Conservation (phyloP, 2,329 filamentous ascomycete species). For the Penicillium sp. region DNA sequence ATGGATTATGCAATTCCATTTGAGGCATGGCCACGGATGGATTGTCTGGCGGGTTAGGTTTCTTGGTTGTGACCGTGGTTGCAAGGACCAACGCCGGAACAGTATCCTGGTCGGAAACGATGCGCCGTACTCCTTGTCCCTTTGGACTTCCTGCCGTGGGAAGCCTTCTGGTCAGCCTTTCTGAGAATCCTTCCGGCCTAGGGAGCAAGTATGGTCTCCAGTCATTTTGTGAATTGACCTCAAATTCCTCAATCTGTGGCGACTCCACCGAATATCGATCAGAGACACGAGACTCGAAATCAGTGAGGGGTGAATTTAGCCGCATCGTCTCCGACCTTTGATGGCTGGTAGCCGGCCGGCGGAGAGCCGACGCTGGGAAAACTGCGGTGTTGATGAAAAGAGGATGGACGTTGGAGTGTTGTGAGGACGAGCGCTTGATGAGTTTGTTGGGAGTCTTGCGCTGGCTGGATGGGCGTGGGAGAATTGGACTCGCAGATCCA, state of each 20-base stretch:
- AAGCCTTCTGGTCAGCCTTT: slow-evolving; percentile 42
- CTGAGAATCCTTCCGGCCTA: slow-evolving; percentile 24
- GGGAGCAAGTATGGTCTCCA: slow-evolving; percentile 44
- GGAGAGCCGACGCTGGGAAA: slow-evolving; percentile 50
- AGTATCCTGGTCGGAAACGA: slow-evolving; percentile 45
- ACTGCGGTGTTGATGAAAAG: slow-evolving; percentile 29
- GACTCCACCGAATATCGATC: slow-evolving; percentile 9
- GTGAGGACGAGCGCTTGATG: slow-evolving; percentile 59
- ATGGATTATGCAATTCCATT: slow-evolving; percentile 35
- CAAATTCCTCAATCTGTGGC: slow-evolving; percentile 11
- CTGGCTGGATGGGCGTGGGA: slow-evolving; percentile 33
- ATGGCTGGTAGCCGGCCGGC: slow-evolving; percentile 62
- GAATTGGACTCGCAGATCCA: slow-evolving; percentile 53
- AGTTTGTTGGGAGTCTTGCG: slow-evolving; percentile 56
- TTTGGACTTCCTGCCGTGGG: slow-evolving; percentile 38
- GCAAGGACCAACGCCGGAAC: slow-evolving; percentile 52
- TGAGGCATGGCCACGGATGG: slow-evolving; percentile 21
- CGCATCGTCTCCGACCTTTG: slow-evolving; percentile 57
- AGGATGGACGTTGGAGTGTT: slow-evolving; percentile 46
- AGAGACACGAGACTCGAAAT: slow-evolving; percentile 27
- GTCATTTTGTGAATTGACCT: slow-evolving; percentile 15
- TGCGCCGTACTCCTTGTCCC: slow-evolving; percentile 40
- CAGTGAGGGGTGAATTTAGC: slow-evolving; percentile 38
- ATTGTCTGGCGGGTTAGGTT: slow-evolving; percentile 23
- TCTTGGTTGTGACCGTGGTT: slow-evolving; percentile 33